A percentile compares a stretch with the other conserved stretches of the same genome.
Conservation (phyloP, 306 rosid genomes). For the Ochetophila trinervis region DNA sequence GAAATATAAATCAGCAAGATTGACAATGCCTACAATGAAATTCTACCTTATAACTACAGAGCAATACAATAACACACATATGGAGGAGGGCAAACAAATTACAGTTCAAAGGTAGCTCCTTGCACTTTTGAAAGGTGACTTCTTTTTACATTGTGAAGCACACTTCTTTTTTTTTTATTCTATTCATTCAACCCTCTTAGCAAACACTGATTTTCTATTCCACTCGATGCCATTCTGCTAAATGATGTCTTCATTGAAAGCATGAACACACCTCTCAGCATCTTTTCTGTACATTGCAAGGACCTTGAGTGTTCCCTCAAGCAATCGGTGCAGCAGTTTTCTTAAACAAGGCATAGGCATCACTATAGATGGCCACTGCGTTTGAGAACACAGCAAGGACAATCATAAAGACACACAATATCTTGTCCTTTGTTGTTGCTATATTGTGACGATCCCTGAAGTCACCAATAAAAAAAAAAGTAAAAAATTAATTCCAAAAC, state of each 20-base stretch:
- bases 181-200: constrained; percentile 32
- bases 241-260: constrained; percentile 10
- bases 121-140: constrained; percentile 12
- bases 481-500: constrained; percentile 49
- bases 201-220: constrained; percentile 39
- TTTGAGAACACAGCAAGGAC: constrained; percentile 69
- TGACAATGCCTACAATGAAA: neutral
- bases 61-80: constrained; percentile 5
- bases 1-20: neutral
- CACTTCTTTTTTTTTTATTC: constrained; percentile 30
- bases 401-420: constrained; percentile 61
- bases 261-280: constrained; percentile 10
- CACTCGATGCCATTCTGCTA: constrained; percentile 21
- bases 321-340: constrained; percentile 23
- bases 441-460: constrained; percentile 67
- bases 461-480: constrained; percentile 32
- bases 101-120: constrained; percentile 16
- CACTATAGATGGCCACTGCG: constrained; percentile 71
- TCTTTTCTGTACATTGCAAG: constrained; percentile 3
- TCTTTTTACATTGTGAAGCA: constrained; percentile 27
- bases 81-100: neutral
- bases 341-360: constrained; percentile 63
- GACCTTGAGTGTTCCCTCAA: constrained; percentile 22
- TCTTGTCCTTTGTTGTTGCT: constrained; percentile 71
- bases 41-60: neutral